Conservation (phyloP, 2,329 filamentous ascomycete genomes). For the Leptoxyphium fumago region DNA sequence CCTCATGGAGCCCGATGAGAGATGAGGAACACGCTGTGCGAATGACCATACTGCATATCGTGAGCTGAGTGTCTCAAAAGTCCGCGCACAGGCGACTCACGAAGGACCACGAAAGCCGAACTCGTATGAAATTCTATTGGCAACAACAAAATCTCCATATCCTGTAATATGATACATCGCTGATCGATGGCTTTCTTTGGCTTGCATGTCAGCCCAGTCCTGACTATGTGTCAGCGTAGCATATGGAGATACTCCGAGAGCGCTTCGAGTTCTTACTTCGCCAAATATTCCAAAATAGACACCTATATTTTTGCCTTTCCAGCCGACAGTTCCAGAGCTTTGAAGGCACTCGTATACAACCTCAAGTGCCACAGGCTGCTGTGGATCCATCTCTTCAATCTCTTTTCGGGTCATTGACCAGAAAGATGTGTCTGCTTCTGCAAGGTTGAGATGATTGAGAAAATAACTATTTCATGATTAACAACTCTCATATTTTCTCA, state of each 20-base stretch:
- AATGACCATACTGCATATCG: slow-evolving; percentile 4
- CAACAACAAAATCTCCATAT: slow-evolving; percentile 3
- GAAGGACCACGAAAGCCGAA: slow-evolving; percentile 6
- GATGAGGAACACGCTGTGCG: slow-evolving; percentile 32
- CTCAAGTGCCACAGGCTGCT: slow-evolving; percentile 5
- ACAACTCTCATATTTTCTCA: not conserved
- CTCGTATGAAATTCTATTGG: slow-evolving; percentile 10
- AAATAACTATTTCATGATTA: not conserved
- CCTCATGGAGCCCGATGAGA: slow-evolving; percentile 20
- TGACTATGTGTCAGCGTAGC: too few species aligned
- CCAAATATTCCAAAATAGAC: slow-evolving; percentile 5
- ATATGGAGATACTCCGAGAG: too few species aligned
- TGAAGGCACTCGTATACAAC: slow-evolving; percentile 4
- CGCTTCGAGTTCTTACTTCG: not conserved
- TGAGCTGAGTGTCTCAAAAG: too few species aligned
- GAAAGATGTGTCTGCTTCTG: not conserved
- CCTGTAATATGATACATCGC: slow-evolving; percentile 7
- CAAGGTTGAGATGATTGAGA: slow-evolving; percentile 1
- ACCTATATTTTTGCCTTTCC: slow-evolving; percentile 1
- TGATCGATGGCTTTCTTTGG: slow-evolving; percentile 2
- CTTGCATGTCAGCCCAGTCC: slow-evolving; percentile 5
- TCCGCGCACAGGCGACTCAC: not conserved
- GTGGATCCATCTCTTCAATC: slow-evolving; percentile 2
- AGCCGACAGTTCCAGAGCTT: slow-evolving; percentile 2
- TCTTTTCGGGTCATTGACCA: slow-evolving; percentile 1